phyloP scores from a whole-genome alignment of 768 basidiomycete species.

The Lentinula boryana region DNA sequence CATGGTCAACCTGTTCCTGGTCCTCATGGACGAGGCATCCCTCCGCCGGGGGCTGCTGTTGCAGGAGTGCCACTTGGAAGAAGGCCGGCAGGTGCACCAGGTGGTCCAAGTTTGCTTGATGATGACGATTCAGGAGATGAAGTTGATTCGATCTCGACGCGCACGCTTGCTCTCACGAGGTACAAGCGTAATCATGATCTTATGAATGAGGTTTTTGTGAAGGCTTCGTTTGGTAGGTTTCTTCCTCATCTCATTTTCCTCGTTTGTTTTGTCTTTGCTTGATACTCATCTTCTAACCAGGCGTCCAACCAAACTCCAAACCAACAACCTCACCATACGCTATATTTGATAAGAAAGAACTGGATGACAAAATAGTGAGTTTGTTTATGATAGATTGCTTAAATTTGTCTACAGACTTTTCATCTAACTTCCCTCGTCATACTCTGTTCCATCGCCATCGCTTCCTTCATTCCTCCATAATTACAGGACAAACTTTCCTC shows the following conservation, averaged over 20 bases:
- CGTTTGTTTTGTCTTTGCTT: not conserved
- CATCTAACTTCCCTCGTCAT: not conserved
- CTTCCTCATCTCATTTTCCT: slow-evolving; percentile 6
- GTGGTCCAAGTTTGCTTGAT: not conserved
- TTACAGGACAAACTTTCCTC: slow-evolving; percentile 48
- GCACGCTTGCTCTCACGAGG: slow-evolving; percentile 63
- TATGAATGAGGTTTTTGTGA: slow-evolving; percentile 78
- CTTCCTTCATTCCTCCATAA: not conserved
- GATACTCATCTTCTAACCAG: slow-evolving; percentile 19
- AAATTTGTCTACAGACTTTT: not conserved
- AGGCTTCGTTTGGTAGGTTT: slow-evolving; percentile 56
- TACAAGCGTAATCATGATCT: slow-evolving; percentile 79
- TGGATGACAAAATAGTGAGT: slow-evolving; percentile 54
- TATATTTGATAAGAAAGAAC: slow-evolving; percentile 50
- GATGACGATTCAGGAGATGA: slow-evolving; percentile 35
- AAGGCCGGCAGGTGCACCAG: not conserved
- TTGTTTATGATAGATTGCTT: not conserved
- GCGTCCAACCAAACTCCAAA: slow-evolving; percentile 34
- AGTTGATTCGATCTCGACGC: slow-evolving; percentile 63
- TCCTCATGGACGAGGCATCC: not conserved
- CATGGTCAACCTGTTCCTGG: not conserved
- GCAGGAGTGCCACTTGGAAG: slow-evolving; percentile 29
- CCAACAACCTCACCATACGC: slow-evolving; percentile 44
- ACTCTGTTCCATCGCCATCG: not conserved
- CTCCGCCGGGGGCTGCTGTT: not conserved